These are phyloP conservation scores for Penicillium sp. DNA, from an alignment of 2,329 filamentous ascomycete species.

Conservation along the genomic window DNA sequence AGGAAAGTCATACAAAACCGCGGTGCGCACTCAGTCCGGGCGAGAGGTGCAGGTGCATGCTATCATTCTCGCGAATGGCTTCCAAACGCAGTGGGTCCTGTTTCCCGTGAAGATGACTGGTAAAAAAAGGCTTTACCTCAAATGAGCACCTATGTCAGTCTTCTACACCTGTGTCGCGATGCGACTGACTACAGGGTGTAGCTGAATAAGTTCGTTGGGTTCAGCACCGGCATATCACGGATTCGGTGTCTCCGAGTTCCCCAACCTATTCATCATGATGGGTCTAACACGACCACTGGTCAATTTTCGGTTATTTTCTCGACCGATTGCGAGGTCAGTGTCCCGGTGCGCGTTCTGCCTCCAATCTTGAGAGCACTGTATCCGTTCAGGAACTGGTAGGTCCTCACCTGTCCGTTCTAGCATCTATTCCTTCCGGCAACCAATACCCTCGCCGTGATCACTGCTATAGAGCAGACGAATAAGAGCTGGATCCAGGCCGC, in stretches of 20 bases:
- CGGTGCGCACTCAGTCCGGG: conserved; percentile 41
- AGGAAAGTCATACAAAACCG: conserved; percentile 38
- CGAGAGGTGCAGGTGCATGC: conserved; percentile 43
- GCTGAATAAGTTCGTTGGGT: conserved; percentile 36
- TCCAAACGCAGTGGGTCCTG: conserved; percentile 49
- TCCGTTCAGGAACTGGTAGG: conserved; percentile 23
- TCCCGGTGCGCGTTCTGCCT: conserved; percentile 41
- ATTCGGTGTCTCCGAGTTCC: conserved; percentile 49
- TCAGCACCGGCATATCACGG: conserved; percentile 47
- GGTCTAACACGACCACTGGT: conserved; percentile 49
- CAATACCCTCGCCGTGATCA: conserved; percentile 30
- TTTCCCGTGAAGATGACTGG: conserved; percentile 50
- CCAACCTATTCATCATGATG: conserved; percentile 49
- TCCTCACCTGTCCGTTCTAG: conserved; percentile 27
- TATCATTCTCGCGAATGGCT: conserved; percentile 52
- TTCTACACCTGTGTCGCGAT: background rate
- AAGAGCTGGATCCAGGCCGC: conserved; percentile 41
- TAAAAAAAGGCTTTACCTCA: conserved; percentile 35
- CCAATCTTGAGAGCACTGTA: conserved; percentile 38
- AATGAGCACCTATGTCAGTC: conserved; percentile 29
- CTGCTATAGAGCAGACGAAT: conserved; percentile 36
- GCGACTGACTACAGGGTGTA: conserved; percentile 7
- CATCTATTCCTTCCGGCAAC: background rate
- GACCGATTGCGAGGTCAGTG: conserved; percentile 54
- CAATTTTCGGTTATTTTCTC: conserved; percentile 53